phyloP scores from a whole-genome alignment of 208 protist species.

The Acanthamoeba lenticulata region DNA sequence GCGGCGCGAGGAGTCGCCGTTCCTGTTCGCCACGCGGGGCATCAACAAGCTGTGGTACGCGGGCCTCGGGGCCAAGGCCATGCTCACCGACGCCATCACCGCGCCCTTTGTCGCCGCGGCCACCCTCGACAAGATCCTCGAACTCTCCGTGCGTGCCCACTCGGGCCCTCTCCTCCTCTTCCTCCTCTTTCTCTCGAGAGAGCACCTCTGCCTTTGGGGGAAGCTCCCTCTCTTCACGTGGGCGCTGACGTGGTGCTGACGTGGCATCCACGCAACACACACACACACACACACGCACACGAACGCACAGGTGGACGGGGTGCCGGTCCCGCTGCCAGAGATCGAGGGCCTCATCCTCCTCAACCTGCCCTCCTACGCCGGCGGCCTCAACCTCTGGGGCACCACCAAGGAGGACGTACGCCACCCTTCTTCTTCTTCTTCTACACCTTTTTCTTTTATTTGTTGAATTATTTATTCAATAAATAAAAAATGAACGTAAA shows the following conservation, averaged over 20 bases:
- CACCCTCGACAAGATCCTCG: not conserved
- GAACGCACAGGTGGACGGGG: not conserved
- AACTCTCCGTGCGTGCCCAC: not conserved
- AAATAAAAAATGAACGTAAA: no score
- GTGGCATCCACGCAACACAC: no score
- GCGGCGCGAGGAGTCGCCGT: not conserved
- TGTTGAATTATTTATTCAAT: not conserved
- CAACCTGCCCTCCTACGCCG: conserved; percentile 53
- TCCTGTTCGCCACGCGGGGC: conserved; percentile 17
- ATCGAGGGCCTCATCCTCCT: conserved; percentile 47
- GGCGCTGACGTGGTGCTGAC: no score
- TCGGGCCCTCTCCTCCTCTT: not conserved
- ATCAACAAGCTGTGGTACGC: conserved; percentile 65
- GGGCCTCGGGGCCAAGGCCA: not conserved
- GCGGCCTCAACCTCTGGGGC: conserved; percentile 55
- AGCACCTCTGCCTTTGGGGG: no score
- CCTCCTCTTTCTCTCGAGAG: not conserved
- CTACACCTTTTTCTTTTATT: not conserved
- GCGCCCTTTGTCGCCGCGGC: not conserved
- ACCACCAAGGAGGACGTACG: conserved; percentile 19
- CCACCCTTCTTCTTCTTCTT: not conserved
- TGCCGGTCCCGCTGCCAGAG: not conserved
- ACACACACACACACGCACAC: no score
- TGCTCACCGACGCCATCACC: not conserved
- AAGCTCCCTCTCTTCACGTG: no score